Base-by-base conservation (phyloP, 495 filamentous ascomycete species). In the Penicillium steckii region DNA sequence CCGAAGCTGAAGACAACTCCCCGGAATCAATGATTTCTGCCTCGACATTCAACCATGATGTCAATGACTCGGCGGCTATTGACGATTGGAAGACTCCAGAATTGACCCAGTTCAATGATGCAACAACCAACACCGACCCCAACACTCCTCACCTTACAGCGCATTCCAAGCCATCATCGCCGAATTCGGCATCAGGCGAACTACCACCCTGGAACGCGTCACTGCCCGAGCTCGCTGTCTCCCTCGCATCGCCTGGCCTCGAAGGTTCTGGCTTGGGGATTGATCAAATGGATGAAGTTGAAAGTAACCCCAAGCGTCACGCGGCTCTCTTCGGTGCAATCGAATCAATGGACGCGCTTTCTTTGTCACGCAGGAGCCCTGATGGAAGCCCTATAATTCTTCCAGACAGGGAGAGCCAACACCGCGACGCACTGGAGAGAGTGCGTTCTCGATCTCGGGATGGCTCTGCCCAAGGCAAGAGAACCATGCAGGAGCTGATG, bases 401-500 rank as follows among this genome's bases (percentile, higher is more conserved):
- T 0, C 52, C 68, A 12, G 55, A 50, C 3, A 40, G 38, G 27
- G 58, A 52, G 8, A 23, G 29, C 12, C 38, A 41, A 9, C 38
- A 41, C 23, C 38, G 38, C 8, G 38, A 41, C 5, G 19, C 38
- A 22, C 19, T 41, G 5, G 38, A 41, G 2, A 41, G 38, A 23
- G 19, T 41, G 18, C 44, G 40, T 22, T 62, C 59, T 26, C 65
- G 53, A 8, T 53, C 53, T 17, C 66, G 69, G 47, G 51, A 59
- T 40, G 53, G 56, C 9, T 61, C 59, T 9, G 41, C 68, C 27
- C 32, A 59, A 9, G 63, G 62, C 8, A 68, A 74, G 50, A 63
- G 60, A 15, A 70, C 70, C 8, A 76, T 80, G 68, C 67, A 72
- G 50, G 73, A 78, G 53, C 60, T 79, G 56, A 71, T 81, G 61